phyloP scores from a whole-genome alignment of 1,284 basidiomycete species.

The Tilletiopsis washingtonensis region DNA sequence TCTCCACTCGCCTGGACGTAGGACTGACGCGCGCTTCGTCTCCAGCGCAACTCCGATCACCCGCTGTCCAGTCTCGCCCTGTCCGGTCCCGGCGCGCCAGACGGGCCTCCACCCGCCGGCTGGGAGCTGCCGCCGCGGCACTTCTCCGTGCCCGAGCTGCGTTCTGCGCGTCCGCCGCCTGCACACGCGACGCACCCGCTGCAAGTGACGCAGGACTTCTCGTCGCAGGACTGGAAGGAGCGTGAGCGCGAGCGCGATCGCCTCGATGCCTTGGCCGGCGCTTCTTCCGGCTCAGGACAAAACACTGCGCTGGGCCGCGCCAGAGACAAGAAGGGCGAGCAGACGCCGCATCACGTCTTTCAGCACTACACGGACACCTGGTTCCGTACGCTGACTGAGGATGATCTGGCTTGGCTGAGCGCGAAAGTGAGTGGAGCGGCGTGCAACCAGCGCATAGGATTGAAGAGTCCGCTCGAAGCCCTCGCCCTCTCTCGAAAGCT shows the following conservation, averaged over 20 bases:
- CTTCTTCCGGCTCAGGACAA: conserved; percentile 16
- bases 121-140: no score
- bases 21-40: no score
- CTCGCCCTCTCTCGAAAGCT: no score
- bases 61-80: no score
- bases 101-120: no score
- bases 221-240: conserved; percentile 40
- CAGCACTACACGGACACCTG: conserved; percentile 41
- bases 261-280: conserved; percentile 6
- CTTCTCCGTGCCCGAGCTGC: no score
- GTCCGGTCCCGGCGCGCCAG: no score
- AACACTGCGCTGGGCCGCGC: conserved; percentile 9
- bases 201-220: conserved; percentile 41
- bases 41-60: no score
- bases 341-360: conserved; percentile 41
- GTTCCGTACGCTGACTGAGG: conserved; percentile 46
- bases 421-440: neutral
- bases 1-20: no score
- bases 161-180: no score
- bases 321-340: conserved; percentile 22
- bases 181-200: conserved; percentile 36
- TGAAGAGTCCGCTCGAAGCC: no score
- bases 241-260: conserved; percentile 34
- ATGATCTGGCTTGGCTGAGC: conserved; percentile 44
- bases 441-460: no score